Evolutionary conservation across 1,139 yeast genomes (phyloP).

Genomic region (Hansenula lynferdii): DNA sequence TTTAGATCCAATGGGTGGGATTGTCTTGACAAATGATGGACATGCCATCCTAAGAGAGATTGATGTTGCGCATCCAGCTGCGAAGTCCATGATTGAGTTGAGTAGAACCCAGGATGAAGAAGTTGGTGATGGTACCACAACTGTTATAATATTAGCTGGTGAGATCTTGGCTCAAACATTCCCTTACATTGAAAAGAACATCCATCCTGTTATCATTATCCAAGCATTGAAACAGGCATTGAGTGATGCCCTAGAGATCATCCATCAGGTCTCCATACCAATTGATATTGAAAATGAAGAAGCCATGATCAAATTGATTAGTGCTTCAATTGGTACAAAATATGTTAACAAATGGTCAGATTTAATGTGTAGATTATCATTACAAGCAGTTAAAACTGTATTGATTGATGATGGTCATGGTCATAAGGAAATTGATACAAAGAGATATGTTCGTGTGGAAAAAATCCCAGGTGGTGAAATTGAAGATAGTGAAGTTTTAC

Average conservation of each 20-base stretch:
- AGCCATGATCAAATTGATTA: constrained; percentile 82
- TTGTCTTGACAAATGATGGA: constrained; percentile 96
- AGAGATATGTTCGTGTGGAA: constrained; percentile 90
- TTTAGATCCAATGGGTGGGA: constrained; percentile 98
- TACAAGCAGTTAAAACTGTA: constrained; percentile 86
- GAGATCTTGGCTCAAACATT: constrained; percentile 94
- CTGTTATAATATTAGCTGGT: constrained; percentile 93
- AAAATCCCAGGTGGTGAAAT: constrained; percentile 98
- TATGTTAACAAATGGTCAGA: constrained; percentile 90
- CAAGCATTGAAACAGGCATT: constrained; percentile 92
- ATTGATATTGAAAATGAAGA: constrained; percentile 80
- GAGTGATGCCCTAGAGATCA: constrained; percentile 83
- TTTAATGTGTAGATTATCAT: constrained; percentile 85
- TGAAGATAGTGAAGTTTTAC: constrained; percentile 79
- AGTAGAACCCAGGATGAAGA: constrained; percentile 98
- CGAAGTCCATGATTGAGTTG: constrained; percentile 96
- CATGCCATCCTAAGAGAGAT: constrained; percentile 89
- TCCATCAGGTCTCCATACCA: constrained; percentile 78
- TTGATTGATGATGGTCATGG: constrained; percentile 57
- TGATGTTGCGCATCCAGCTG: constrained; percentile 96
- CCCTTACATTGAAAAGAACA: constrained; percentile 87
- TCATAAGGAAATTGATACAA: constrained; percentile 83
- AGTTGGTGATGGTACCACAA: constrained; percentile 98
- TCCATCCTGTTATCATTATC: constrained; percentile 95
- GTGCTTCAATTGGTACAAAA: constrained; percentile 94